phyloP scores from a whole-genome alignment of 75 land plant genomes.

The Larix kaempferi region DNA sequence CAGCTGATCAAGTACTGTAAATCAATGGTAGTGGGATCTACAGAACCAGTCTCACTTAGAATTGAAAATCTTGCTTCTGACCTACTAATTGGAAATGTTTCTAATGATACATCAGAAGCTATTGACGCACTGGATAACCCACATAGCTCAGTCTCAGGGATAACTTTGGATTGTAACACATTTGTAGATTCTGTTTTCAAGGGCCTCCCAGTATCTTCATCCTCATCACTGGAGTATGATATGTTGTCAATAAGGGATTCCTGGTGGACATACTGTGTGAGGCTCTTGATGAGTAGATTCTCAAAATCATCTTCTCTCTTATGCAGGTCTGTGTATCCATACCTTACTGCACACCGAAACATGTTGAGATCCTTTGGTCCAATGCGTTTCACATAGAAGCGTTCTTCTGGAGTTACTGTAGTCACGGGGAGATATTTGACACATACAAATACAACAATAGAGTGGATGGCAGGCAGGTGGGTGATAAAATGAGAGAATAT shows the following conservation, averaged over 20 bases:
- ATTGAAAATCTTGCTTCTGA: neutral
- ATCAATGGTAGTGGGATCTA: conserved; percentile 2
- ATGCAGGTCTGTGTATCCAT: conserved; percentile 89
- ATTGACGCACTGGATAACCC: conserved; percentile 7
- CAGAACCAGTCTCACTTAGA: neutral
- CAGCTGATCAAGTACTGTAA: conserved; percentile 16
- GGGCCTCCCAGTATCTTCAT: conserved; percentile 1
- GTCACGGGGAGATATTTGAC: conserved; percentile 72
- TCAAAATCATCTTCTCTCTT: conserved; percentile 85
- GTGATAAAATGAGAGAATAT: conserved; percentile 88
- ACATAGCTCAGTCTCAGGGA: neutral
- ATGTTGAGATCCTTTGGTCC: conserved; percentile 71
- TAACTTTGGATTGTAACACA: neutral
- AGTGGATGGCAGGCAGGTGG: conserved; percentile 76
- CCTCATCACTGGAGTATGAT: conserved; percentile 14
- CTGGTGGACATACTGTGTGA: conserved; percentile 47
- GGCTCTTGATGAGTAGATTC: conserved; percentile 57
- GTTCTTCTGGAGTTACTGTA: conserved; percentile 71
- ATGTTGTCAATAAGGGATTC: conserved; percentile 20
- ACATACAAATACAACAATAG: conserved; percentile 74
- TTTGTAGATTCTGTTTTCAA: neutral
- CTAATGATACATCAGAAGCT: neutral
- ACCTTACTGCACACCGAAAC: conserved; percentile 85
- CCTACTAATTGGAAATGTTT: neutral
- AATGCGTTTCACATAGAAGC: conserved; percentile 69